A percentile compares a stretch with the other conserved stretches of the same genome.
Conservation (phyloP, 768 basidiomycete species). For the Kwoniella europaea region DNA sequence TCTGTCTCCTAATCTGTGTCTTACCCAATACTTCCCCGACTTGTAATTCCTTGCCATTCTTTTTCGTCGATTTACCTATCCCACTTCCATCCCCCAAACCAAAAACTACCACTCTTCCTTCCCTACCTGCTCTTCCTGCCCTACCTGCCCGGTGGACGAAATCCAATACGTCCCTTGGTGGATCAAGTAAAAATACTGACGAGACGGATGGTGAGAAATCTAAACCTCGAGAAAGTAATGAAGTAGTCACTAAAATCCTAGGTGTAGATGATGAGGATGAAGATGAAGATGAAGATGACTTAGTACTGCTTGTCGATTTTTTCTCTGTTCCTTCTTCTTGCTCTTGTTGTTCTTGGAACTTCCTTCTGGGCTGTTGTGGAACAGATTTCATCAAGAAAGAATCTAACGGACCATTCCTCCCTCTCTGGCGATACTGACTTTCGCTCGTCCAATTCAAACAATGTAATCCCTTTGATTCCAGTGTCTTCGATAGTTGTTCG, state of each 20-base stretch:
- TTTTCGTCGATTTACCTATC: constrained; percentile 5
- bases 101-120: constrained; percentile 54
- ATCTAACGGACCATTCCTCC: constrained; percentile 76
- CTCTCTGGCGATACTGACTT: constrained; percentile 66
- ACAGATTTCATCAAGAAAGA: constrained; percentile 65
- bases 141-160: constrained; percentile 90
- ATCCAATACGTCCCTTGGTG: constrained; percentile 86
- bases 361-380: not conserved
- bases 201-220: constrained; percentile 80
- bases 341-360: constrained; percentile 10
- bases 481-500: constrained; percentile 66
- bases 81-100: constrained; percentile 42
- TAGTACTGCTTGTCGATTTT: too few species aligned
- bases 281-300: not conserved
- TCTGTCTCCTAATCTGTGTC: constrained; percentile 14
- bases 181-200: constrained; percentile 85
- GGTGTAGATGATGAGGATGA: not conserved
- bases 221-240: constrained; percentile 84
- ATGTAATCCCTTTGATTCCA: constrained; percentile 70
- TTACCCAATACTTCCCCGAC: constrained; percentile 14
- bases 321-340: not conserved
- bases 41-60: constrained; percentile 3
- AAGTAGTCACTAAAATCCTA: constrained; percentile 80
- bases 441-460: constrained; percentile 65
- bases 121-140: constrained; percentile 68